These are phyloP conservation scores for Trichosporon sp. DNA, from an alignment of 1,284 basidiomycete species.

Conservation along the genomic window DNA sequence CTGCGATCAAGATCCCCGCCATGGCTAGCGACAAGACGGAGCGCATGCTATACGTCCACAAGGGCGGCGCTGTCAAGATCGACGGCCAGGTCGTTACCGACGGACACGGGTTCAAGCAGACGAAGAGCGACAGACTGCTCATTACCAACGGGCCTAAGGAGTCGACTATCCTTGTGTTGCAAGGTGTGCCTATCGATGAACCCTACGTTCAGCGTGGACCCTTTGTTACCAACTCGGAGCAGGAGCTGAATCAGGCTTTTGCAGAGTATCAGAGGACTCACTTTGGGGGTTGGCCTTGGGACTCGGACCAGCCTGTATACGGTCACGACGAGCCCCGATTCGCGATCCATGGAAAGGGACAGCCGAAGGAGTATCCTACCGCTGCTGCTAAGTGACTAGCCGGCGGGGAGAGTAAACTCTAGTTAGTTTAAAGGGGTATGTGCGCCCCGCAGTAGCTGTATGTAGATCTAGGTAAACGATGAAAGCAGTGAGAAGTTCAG, in stretches of 20 bases:
- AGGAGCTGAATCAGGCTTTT: conserved; percentile 13
- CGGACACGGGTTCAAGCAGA: neutral
- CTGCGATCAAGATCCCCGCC: conserved; percentile 5
- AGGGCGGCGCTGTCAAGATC: conserved; percentile 4
- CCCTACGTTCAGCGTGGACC: conserved; percentile 15
- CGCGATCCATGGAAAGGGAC: conserved; percentile 12
- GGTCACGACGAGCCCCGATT: conserved; percentile 8
- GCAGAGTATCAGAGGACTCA: conserved; percentile 15
- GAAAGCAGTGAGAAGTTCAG: neutral
- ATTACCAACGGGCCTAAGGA: conserved; percentile 6
- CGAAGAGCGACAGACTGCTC: conserved; percentile 3
- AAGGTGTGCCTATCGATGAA: conserved; percentile 13
- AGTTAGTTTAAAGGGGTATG: neutral
- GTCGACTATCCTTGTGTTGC: conserved; percentile 13
- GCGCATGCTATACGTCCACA: conserved; percentile 17
- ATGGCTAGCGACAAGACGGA: neutral
- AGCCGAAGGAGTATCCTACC: conserved; percentile 8
- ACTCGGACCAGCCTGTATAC: conserved; percentile 6
- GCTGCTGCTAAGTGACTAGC: conserved; percentile 1
- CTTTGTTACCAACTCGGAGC: conserved; percentile 18
- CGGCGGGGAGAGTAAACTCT: neutral
- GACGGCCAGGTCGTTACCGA: conserved; percentile 4
- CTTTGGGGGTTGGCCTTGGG: conserved; percentile 18
- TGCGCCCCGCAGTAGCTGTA: neutral
- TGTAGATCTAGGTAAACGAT: neutral